phyloP scores from a whole-genome alignment of 305 asterid species.

The Ajuga reptans region DNA sequence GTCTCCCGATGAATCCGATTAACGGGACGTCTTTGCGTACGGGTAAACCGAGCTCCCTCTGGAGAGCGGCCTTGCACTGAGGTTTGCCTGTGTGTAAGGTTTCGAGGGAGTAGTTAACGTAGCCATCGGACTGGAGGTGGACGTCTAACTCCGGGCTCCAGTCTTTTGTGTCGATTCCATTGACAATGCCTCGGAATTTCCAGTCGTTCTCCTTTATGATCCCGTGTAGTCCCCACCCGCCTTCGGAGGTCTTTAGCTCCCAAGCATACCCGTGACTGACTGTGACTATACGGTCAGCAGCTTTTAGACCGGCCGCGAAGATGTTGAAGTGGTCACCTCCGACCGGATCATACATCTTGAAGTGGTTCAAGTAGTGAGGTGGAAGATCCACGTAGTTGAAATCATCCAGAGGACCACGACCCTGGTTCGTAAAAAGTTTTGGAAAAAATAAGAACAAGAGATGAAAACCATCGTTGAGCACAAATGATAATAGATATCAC shows the following conservation, averaged over 20 bases:
- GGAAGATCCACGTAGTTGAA: slow-evolving; percentile 68
- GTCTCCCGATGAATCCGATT: slow-evolving; percentile 87
- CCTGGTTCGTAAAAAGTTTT: slow-evolving; percentile 40
- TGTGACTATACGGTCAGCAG: slow-evolving; percentile 78
- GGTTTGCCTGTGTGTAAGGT: slow-evolving; percentile 60
- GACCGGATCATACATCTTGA: slow-evolving; percentile 68
- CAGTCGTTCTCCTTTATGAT: slow-evolving; percentile 69
- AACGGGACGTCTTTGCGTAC: slow-evolving; percentile 53
- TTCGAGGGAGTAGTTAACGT: slow-evolving; percentile 70
- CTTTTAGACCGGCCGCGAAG: slow-evolving; percentile 83
- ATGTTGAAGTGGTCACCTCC: slow-evolving; percentile 95
- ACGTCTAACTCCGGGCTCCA: slow-evolving; percentile 78
- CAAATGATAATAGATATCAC: no score
- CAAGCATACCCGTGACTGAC: slow-evolving; percentile 84
- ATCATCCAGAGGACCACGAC: slow-evolving; percentile 91
- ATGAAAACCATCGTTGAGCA: not conserved
- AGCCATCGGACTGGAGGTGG: slow-evolving; percentile 72
- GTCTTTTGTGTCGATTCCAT: slow-evolving; percentile 77
- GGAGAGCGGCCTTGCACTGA: slow-evolving; percentile 80
- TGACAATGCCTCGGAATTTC: slow-evolving; percentile 81
- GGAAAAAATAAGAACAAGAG: not conserved
- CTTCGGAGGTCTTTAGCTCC: slow-evolving; percentile 84
- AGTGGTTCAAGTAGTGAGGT: slow-evolving; percentile 54
- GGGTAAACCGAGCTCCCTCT: slow-evolving; percentile 77
- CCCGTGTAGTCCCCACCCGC: slow-evolving; percentile 89